These are phyloP conservation scores for Trametes maxima DNA, from an alignment of 768 basidiomycete species.

Conservation along the genomic window DNA sequence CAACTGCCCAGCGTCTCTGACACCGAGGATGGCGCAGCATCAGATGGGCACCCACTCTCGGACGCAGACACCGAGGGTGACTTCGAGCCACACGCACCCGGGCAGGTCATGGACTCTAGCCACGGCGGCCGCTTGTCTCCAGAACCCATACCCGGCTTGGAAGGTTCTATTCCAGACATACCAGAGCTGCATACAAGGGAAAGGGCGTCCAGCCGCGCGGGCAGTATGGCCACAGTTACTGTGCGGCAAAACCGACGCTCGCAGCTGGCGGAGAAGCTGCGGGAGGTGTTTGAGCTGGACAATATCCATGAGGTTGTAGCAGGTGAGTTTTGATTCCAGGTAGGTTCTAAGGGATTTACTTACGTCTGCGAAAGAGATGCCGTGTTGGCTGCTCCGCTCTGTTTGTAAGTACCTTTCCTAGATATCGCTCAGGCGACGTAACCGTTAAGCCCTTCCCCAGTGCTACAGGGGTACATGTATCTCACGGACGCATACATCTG, in stretches of 20 bases:
- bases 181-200: conserved; percentile 16
- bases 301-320: conserved; percentile 85
- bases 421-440: background rate
- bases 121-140: conserved; percentile 16
- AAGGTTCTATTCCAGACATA: conserved; percentile 9
- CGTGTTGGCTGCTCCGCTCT: conserved; percentile 90
- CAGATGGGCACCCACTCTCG: conserved; percentile 38
- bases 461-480: conserved; percentile 98
- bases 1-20: conserved; percentile 30
- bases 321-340: conserved; percentile 47
- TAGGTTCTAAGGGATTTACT: background rate
- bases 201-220: conserved; percentile 27
- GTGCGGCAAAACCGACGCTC: conserved; percentile 68
- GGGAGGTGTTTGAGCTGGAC: conserved; percentile 82
- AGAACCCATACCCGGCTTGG: conserved; percentile 23
- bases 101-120: background rate
- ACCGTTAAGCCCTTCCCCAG: conserved; percentile 40
- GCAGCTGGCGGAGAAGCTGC: conserved; percentile 83
- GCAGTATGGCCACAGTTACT: conserved; percentile 79
- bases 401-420: conserved; percentile 62
- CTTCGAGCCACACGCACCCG: conserved; percentile 52
- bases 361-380: conserved; percentile 63
- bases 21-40: conserved; percentile 38
- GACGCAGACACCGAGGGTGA: conserved; percentile 62
- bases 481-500: conserved; percentile 91